These are phyloP conservation scores for Chaetoscypha palmicola DNA, from an alignment of 2,329 filamentous ascomycete genomes.

Conservation along the genomic window DNA sequence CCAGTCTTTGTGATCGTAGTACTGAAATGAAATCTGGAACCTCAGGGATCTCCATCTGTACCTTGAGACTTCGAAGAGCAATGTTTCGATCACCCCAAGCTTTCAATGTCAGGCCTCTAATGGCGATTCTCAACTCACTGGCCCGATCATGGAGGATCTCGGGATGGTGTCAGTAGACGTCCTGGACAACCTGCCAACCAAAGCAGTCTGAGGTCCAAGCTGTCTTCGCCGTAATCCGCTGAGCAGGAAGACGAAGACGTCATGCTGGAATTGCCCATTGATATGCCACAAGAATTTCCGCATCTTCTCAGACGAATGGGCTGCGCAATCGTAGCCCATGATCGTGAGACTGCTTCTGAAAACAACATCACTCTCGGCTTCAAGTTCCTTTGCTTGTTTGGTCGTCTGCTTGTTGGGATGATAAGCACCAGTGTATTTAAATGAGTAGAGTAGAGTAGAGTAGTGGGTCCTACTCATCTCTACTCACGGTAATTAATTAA, in stretches of 20 bases:
- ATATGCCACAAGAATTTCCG: background rate
- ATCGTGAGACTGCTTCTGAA: background rate
- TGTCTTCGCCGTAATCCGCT: background rate
- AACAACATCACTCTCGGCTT: background rate
- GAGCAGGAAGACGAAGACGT: constrained; percentile 1
- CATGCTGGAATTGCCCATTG: constrained; percentile 2
- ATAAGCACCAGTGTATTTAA: background rate
- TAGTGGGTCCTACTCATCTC: too few species aligned
- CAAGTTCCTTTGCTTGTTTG: background rate
- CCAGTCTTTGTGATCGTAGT: background rate
- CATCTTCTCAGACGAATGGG: background rate
- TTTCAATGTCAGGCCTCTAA: background rate
- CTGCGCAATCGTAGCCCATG: background rate
- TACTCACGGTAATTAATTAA: too few species aligned
- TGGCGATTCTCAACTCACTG: background rate
- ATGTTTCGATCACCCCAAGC: background rate
- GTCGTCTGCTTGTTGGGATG: background rate
- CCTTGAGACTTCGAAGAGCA: background rate
- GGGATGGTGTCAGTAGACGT: background rate
- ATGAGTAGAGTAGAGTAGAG: too few species aligned
- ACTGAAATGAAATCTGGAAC: background rate
- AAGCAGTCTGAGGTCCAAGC: background rate
- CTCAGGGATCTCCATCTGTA: background rate
- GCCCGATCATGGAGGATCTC: background rate
- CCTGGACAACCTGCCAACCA: background rate